Evolutionary conservation across 768 basidiomycete genomes (phyloP), one percentile per base, ranked within the genome.

Genomic region (Suillus sp.): DNA sequence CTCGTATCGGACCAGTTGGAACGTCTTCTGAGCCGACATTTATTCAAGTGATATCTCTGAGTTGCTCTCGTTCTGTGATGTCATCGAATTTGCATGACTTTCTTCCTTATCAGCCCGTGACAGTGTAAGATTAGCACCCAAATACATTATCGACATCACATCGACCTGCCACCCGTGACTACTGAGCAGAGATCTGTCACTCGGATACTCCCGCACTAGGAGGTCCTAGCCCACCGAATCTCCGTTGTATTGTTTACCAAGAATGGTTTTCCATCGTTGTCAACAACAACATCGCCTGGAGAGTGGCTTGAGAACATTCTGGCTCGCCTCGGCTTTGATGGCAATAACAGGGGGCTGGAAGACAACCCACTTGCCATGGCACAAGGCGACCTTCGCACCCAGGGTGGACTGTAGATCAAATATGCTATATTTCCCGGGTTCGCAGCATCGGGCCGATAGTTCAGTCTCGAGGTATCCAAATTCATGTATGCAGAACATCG

Each of bases 311-410:
- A 79, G 48, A 77, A 81, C 62, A 71, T 87, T 27, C 88, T 84
- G 83, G 66, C 78, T 58, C 79, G 85, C 25, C 75, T 86, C 43
- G 82, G 80, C 25, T 69, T 84, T 67, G 81, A 86, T 66, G 82
- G 83, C 8, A 70, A 78, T 47, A 83, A 88, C 68, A 83, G 81
- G 68, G 84, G 73, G 76, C 63, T 71, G 72, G 51, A 84, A 84
- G 63, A 77, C 81, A 22, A 79, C 81, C 45, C 84, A 86, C 69
- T 83, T 88, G 83, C 86, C 86, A 3, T 80, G 74, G 72, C 82
- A 82, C 66, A 78, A 70, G 53, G 81, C 78, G 5, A 76, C 71
- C 1, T 85, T 85, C 69, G 79, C 84, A 11, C 84, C 86, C 2
- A 85, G 82, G 76, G 84, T 80, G 67, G 61, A 18, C 30, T 47